Percentiles rank a stretch among this genome's conserved stretches.
These are phyloP conservation scores for Globisporangium nunn DNA, from an alignment of 352 stramenopile genomes.

Conservation along the genomic window DNA sequence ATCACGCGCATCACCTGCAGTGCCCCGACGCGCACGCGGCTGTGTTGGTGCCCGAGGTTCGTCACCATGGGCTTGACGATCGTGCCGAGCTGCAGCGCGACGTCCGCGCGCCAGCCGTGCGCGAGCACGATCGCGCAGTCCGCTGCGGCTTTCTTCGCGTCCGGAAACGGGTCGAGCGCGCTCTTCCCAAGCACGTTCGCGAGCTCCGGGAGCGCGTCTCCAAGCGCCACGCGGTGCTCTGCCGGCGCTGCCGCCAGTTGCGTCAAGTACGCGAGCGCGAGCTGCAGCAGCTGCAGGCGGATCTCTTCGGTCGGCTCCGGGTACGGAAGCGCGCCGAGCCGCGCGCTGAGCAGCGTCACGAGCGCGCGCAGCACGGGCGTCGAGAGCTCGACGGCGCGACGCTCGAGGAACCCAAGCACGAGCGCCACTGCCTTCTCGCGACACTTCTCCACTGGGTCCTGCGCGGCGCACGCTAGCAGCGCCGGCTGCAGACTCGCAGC, in stretches of 20 bases:
- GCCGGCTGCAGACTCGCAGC: conserved; percentile 33
- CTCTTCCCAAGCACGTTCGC: conserved; percentile 71
- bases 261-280: conserved; percentile 45
- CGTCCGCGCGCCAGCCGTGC: conserved; percentile 36
- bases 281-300: conserved; percentile 57
- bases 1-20: conserved; percentile 31
- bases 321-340: conserved; percentile 74
- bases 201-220: conserved; percentile 54
- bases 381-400: conserved; percentile 34
- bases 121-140: conserved; percentile 59
- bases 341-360: conserved; percentile 32
- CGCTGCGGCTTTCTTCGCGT: conserved; percentile 70
- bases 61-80: conserved; percentile 56
- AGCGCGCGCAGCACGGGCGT: conserved; percentile 35
- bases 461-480: conserved; percentile 39
- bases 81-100: conserved; percentile 60
- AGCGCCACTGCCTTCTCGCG: conserved; percentile 59
- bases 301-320: conserved; percentile 80
- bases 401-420: conserved; percentile 50
- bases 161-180: conserved; percentile 66
- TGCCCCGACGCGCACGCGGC: conserved; percentile 61
- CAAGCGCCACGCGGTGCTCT: conserved; percentile 16
- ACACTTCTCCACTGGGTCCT: conserved; percentile 69
- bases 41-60: conserved; percentile 81
- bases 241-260: conserved; percentile 21